A percentile compares a stretch with the other conserved stretches of the same genome.
Conservation (phyloP, 257 asterid species). For the Solanum ahanhuiri region DNA sequence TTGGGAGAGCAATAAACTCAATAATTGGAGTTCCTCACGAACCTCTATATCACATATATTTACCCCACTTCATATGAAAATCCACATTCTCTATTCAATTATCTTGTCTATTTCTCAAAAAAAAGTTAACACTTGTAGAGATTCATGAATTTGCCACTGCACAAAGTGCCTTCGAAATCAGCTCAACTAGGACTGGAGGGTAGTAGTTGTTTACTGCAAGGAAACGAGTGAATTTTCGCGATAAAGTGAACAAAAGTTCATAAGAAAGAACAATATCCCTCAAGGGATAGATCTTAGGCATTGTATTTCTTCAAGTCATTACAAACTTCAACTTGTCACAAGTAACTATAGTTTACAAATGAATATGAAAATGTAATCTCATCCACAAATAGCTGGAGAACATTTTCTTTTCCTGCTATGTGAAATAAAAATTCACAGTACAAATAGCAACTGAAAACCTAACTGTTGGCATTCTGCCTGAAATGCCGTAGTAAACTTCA, state of each 20-base stretch:
- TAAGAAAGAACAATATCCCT: neutral
- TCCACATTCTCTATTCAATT: neutral
- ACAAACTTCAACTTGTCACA: neutral
- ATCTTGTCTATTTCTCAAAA: neutral
- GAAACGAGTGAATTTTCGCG: neutral
- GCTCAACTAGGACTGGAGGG: neutral
- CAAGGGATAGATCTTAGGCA: neutral
- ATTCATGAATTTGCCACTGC: neutral
- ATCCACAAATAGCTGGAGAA: neutral
- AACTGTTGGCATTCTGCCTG: constrained; percentile 19
- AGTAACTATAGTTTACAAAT: neutral
- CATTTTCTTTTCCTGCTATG: neutral
- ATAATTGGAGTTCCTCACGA: neutral
- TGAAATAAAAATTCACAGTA: neutral
- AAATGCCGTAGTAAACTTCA: constrained; percentile 4
- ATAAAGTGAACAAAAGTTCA: neutral
- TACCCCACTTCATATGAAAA: neutral
- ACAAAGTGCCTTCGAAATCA: neutral
- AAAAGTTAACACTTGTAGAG: neutral
- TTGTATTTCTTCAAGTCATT: neutral
- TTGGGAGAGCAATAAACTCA: neutral
- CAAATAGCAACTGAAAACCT: neutral
- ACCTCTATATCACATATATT: neutral
- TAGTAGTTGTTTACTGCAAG: neutral
- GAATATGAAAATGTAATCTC: neutral